Conservation (phyloP, 2,329 filamentous ascomycete genomes). For the Salinomyces thailandicus region DNA sequence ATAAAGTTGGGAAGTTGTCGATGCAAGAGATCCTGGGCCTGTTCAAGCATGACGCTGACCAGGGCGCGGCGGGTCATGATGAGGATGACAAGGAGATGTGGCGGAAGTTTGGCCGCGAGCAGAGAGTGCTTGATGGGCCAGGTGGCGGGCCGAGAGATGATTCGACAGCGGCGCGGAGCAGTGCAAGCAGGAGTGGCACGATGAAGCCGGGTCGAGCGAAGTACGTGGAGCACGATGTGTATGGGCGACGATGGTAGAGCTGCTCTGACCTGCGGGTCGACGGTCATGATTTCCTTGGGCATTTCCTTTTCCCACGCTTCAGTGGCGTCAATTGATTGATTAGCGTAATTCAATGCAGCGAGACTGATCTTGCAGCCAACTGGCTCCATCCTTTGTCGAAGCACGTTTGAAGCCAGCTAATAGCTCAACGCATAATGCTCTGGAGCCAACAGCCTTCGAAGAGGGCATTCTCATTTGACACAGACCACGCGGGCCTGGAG, state of each 20-base stretch:
- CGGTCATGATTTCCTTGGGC: too few species aligned
- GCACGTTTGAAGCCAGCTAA: too few species aligned
- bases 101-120: constrained; percentile 24
- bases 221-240: constrained; percentile 26
- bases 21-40: constrained; percentile 89
- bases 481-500: too few species aligned
- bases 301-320: too few species aligned
- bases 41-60: constrained; percentile 59
- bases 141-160: constrained; percentile 3
- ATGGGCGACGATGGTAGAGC: constrained; percentile 26
- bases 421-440: too few species aligned
- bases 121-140: constrained; percentile 25
- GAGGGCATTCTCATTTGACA: too few species aligned
- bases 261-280: too few species aligned
- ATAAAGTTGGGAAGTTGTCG: constrained; percentile 70
- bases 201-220: constrained; percentile 11
- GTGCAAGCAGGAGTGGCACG: constrained; percentile 3
- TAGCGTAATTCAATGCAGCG: too few species aligned
- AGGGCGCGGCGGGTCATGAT: constrained; percentile 8
- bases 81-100: constrained; percentile 34
- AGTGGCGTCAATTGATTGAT: too few species aligned
- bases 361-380: too few species aligned
- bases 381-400: too few species aligned
- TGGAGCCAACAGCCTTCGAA: too few species aligned
- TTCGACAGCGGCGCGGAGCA: constrained; percentile 1